Conservation (phyloP, 1,284 basidiomycete genomes). For the Meira miltonrushii region DNA sequence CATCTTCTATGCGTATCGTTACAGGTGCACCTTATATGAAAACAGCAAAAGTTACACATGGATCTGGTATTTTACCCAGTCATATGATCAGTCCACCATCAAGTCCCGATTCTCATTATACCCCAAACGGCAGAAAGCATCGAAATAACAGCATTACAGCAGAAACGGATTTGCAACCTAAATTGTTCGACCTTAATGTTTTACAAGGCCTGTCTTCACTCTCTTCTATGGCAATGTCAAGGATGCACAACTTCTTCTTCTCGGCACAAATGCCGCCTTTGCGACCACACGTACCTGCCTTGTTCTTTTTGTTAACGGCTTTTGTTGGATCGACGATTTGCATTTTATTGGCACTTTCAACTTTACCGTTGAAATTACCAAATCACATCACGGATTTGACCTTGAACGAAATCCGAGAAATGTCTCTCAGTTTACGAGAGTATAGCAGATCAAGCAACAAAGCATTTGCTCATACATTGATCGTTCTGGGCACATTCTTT, state of each 20-base stretch:
- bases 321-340: conserved; percentile 41
- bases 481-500: conserved; percentile 43
- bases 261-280: conserved; percentile 19
- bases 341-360: conserved; percentile 40
- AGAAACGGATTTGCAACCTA: no score
- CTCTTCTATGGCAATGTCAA: neutral
- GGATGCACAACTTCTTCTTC: neutral
- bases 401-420: conserved; percentile 43
- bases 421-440: conserved; percentile 34
- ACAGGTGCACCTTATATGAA: neutral
- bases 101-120: conserved; percentile 15
- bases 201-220: neutral
- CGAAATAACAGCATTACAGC: no score
- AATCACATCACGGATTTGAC: conserved; percentile 45
- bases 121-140: conserved; percentile 6
- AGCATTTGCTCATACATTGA: conserved; percentile 39
- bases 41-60: neutral
- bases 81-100: conserved; percentile 6
- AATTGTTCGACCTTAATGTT: neutral
- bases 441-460: conserved; percentile 33
- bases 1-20: no score
- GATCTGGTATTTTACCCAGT: conserved; percentile 5
- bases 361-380: conserved; percentile 44
- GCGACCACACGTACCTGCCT: conserved; percentile 34
- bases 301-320: conserved; percentile 29